These are phyloP conservation scores for Lepraria neglecta DNA, from an alignment of 495 filamentous ascomycete genomes.

Conservation along the genomic window DNA sequence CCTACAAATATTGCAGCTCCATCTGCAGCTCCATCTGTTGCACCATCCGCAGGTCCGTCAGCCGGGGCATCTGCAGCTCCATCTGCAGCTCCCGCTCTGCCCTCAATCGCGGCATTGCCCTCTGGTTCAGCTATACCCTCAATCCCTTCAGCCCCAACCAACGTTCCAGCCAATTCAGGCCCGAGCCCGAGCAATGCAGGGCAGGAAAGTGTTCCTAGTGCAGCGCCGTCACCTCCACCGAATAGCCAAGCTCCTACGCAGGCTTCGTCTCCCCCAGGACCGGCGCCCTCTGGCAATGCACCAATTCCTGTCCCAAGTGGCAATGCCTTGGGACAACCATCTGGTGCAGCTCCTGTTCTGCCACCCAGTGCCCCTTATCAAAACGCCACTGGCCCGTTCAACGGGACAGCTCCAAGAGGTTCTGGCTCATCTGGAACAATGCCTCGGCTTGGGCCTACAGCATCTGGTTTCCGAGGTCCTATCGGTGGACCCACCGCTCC, in stretches of 20 bases:
- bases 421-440: slow-evolving; percentile 9
- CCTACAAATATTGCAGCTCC: neutral
- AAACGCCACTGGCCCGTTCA: slow-evolving; percentile 4
- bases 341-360: neutral
- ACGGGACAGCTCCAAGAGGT: slow-evolving; percentile 1
- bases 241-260: neutral
- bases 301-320: neutral
- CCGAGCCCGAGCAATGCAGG: neutral
- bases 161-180: neutral
- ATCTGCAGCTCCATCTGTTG: neutral
- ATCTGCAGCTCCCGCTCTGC: neutral
- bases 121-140: neutral
- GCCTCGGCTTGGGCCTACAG: neutral
- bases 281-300: neutral
- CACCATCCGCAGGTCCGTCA: neutral
- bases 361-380: slow-evolving; percentile 9
- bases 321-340: neutral
- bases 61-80: neutral
- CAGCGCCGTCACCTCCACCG: neutral
- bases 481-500: neutral
- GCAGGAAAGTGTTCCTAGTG: neutral
- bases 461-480: neutral
- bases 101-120: neutral
- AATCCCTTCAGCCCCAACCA: neutral
- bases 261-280: neutral